phyloP scores from a whole-genome alignment of 805 yeast genomes.

The Pichia manshurica region DNA sequence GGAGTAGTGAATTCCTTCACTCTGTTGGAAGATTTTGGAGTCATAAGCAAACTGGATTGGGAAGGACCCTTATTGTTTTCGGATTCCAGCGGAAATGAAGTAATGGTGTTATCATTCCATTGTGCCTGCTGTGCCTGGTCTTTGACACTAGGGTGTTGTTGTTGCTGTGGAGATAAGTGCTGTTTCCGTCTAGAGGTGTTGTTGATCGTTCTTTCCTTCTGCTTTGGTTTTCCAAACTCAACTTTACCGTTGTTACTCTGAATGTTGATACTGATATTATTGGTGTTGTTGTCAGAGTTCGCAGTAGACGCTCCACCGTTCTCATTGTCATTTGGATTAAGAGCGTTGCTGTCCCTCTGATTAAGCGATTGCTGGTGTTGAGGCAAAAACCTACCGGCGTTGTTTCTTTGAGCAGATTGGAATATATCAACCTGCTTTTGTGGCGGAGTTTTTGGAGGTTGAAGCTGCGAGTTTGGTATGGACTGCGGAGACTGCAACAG shows the following conservation, averaged over 20 bases:
- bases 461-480: slow-evolving; percentile 9
- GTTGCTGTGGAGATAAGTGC: no score
- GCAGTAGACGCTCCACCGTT: no score
- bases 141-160: no score
- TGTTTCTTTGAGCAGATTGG: neutral
- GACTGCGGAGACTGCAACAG: slow-evolving; percentile 16
- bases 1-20: slow-evolving; percentile 27
- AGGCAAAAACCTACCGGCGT: neutral
- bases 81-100: neutral
- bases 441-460: slow-evolving; percentile 31
- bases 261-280: no score
- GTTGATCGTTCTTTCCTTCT: neutral
- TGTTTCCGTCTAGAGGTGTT: neutral
- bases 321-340: no score
- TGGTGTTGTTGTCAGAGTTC: no score
- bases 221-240: neutral
- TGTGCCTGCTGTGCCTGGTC: neutral
- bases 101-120: neutral
- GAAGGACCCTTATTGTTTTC: slow-evolving; percentile 8
- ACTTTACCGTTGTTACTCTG: neutral
- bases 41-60: slow-evolving; percentile 26
- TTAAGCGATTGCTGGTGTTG: no score
- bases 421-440: slow-evolving; percentile 10
- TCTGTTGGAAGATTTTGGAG: slow-evolving; percentile 26
- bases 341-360: no score